Evolutionary conservation across 192 early-diverging fungal species (phyloP).

Genomic region (Spinellus fusiger): DNA sequence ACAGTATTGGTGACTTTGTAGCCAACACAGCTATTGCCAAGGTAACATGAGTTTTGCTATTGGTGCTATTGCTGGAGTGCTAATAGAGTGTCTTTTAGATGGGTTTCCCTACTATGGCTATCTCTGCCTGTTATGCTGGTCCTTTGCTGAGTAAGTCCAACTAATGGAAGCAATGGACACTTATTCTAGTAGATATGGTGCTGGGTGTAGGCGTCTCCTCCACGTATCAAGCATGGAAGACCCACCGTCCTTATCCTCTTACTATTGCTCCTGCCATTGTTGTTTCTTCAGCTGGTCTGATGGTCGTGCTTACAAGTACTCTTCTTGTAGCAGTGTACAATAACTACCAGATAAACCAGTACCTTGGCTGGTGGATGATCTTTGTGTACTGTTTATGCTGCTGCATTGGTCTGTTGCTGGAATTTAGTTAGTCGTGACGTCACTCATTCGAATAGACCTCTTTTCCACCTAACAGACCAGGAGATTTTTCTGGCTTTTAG

Average conservation of each 20-base stretch:
- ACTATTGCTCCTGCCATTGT: constrained; percentile 59
- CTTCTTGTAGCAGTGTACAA: constrained; percentile 53
- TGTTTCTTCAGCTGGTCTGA: constrained; percentile 60
- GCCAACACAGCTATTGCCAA: constrained; percentile 83
- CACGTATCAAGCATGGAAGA: constrained; percentile 44
- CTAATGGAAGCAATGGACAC: neutral
- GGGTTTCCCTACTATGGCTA: constrained; percentile 91
- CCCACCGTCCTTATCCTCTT: constrained; percentile 46
- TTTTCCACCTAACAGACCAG: neutral
- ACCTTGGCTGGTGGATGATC: constrained; percentile 52
- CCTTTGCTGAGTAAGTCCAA: constrained; percentile 73
- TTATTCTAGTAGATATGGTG: constrained; percentile 53
- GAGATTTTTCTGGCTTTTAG: no score
- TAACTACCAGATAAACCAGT: constrained; percentile 52
- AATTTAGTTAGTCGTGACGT: no score
- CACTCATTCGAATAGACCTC: neutral
- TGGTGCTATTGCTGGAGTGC: neutral
- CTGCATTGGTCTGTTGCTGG: constrained; percentile 53
- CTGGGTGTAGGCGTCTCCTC: constrained; percentile 78
- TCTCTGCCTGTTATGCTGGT: constrained; percentile 91
- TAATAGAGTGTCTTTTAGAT: constrained; percentile 36
- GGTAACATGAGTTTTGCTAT: neutral
- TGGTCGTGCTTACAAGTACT: constrained; percentile 50
- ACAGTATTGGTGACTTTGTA: constrained; percentile 82
- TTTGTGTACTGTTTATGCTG: constrained; percentile 54